Percentiles rank a stretch among this genome's conserved stretches.
Conservation (phyloP, 1,284 basidiomycete species). For the Puccinia coronata region DNA sequence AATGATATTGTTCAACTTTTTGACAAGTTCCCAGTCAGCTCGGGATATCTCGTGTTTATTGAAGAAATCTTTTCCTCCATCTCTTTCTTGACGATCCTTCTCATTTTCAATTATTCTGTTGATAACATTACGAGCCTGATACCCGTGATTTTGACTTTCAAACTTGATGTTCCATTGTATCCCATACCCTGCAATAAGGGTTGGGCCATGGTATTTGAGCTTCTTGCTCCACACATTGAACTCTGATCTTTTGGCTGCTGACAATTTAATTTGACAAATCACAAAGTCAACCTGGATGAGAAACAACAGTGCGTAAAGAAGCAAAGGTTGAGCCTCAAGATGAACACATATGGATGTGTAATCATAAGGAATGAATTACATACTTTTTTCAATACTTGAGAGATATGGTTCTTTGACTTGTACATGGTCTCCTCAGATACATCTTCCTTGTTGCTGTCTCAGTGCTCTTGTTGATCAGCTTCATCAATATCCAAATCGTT, state of each 20-base stretch:
- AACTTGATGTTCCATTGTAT: slow-evolving; percentile 14
- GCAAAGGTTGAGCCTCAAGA: no score
- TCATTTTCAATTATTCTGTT: no score
- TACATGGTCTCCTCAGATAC: no score
- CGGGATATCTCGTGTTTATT: neutral
- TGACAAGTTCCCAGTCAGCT: neutral
- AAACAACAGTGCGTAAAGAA: no score
- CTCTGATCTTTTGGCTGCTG: slow-evolving; percentile 11
- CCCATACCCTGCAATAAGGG: slow-evolving; percentile 26
- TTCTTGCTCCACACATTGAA: neutral
- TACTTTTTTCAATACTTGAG: slow-evolving; percentile 1
- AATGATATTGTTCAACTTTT: neutral
- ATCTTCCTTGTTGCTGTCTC: no score
- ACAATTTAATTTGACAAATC: neutral
- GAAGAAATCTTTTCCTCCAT: neutral
- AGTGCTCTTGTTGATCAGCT: no score
- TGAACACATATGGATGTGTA: no score
- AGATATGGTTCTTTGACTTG: neutral
- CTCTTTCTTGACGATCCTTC: no score
- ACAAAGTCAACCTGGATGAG: slow-evolving; percentile 9
- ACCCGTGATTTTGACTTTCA: no score
- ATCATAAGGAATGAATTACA: no score
- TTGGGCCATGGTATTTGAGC: neutral
- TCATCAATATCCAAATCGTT: no score
- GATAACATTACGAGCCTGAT: no score